Evolutionary conservation across 2,329 filamentous ascomycete species (phyloP).

Genomic region (Claviceps purpurea): DNA sequence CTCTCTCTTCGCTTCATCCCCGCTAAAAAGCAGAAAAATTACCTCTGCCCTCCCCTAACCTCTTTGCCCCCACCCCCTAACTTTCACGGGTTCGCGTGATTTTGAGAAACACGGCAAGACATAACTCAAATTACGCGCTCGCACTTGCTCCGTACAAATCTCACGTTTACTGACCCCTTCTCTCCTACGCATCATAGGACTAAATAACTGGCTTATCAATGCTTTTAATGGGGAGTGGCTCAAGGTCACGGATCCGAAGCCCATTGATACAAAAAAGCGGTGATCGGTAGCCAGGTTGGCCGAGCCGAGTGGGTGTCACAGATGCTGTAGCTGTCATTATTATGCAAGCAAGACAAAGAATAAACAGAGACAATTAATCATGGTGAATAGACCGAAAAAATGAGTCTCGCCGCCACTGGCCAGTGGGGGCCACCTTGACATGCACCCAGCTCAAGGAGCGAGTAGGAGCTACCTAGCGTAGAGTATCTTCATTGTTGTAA

Average conservation of each 20-base stretch:
- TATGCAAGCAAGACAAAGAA: background rate
- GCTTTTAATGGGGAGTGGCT: conserved; percentile 97
- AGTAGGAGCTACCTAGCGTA: background rate
- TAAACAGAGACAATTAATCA: background rate
- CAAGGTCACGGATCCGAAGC: conserved; percentile 38
- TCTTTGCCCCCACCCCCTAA: no score
- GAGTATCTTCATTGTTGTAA: background rate
- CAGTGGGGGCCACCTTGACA: background rate
- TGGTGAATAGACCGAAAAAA: no score
- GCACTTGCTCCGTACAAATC: no score
- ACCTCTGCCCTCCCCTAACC: no score
- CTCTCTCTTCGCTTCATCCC: no score
- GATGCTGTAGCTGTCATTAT: background rate
- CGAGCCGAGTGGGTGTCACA: background rate
- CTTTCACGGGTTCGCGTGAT: no score
- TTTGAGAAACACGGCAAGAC: no score
- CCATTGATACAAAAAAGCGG: conserved; percentile 18
- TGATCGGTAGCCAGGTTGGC: background rate
- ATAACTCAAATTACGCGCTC: no score
- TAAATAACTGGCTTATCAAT: conserved; percentile 86
- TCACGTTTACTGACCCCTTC: background rate
- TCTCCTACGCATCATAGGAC: conserved; percentile 33
- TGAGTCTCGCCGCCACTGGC: no score
- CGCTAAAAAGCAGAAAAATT: no score
- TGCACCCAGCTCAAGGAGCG: background rate